A percentile compares a stretch with the other conserved stretches of the same genome.
Evolutionary conservation across 495 filamentous ascomycete genomes (phyloP).

Genomic region (Hypoxylon lienhwacheense): DNA sequence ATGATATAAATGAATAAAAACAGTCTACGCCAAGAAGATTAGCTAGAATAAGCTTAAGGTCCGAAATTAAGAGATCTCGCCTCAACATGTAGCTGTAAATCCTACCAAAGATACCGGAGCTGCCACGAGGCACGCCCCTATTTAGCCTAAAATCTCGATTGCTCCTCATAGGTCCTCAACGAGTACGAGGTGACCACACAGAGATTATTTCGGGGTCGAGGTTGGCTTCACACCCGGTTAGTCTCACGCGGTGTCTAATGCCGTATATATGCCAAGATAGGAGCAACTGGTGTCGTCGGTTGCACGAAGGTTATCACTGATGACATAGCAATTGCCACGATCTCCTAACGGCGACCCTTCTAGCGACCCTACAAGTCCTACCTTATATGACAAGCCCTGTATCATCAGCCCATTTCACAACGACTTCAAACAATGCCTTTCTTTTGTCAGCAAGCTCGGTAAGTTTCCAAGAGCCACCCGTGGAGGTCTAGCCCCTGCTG

Average conservation of each 20-base stretch:
- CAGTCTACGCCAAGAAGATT: slow-evolving; percentile 9
- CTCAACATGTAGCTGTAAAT: slow-evolving; percentile 13
- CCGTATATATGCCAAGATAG: slow-evolving; percentile 13
- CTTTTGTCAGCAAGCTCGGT: neutral
- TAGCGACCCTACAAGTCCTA: neutral
- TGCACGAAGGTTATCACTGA: neutral
- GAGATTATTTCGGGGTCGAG: neutral
- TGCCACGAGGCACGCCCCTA: neutral
- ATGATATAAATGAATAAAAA: neutral
- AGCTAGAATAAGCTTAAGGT: slow-evolving; percentile 11
- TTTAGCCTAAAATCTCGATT: slow-evolving; percentile 20
- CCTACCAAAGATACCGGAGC: slow-evolving; percentile 7
- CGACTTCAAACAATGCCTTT: neutral
- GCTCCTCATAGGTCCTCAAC: slow-evolving; percentile 10
- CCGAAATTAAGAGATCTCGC: slow-evolving; percentile 6
- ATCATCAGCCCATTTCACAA: slow-evolving; percentile 7
- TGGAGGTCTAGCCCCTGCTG: slow-evolving; percentile 1
- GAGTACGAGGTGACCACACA: neutral
- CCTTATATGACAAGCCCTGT: neutral
- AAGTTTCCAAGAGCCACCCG: slow-evolving; percentile 2
- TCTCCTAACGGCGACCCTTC: slow-evolving; percentile 6
- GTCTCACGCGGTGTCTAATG: neutral
- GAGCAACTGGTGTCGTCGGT: slow-evolving; percentile 7
- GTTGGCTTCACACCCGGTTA: neutral
- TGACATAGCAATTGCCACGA: neutral